Evolutionary conservation across 148 eudicot species (phyloP).

Genomic region (Bassia scoparia): DNA sequence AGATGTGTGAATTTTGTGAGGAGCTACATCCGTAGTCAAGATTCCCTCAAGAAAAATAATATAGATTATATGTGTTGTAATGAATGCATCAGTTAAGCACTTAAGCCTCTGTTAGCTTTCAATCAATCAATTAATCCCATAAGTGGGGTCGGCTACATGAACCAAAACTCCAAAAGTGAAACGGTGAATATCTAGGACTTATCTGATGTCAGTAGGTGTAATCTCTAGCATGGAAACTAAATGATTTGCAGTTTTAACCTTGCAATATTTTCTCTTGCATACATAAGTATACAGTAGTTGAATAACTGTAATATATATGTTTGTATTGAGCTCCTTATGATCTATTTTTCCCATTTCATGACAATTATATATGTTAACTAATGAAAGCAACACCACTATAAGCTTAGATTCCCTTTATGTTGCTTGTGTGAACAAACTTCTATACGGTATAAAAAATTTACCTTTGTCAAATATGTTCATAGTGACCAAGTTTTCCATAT

Average conservation of each 20-base stretch:
- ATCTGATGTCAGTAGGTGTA: no score
- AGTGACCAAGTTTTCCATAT: background rate
- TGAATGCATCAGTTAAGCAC: background rate
- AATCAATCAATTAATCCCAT: no score
- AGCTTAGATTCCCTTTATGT: background rate
- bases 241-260: background rate
- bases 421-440: background rate
- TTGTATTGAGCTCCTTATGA: background rate
- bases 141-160: no score
- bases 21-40: background rate
- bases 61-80: no score
- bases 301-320: background rate
- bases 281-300: background rate
- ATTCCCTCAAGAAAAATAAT: background rate
- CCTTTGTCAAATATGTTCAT: background rate
- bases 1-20: background rate
- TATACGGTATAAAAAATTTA: background rate
- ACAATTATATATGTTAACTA: background rate
- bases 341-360: background rate
- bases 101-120: no score
- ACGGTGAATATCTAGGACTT: no score
- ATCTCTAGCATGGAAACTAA: no score
- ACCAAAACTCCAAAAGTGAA: no score
- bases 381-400: background rate
- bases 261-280: background rate